These are phyloP conservation scores for Myriosclerotinia scirpicola DNA, from an alignment of 2,329 filamentous ascomycete genomes.

Conservation along the genomic window DNA sequence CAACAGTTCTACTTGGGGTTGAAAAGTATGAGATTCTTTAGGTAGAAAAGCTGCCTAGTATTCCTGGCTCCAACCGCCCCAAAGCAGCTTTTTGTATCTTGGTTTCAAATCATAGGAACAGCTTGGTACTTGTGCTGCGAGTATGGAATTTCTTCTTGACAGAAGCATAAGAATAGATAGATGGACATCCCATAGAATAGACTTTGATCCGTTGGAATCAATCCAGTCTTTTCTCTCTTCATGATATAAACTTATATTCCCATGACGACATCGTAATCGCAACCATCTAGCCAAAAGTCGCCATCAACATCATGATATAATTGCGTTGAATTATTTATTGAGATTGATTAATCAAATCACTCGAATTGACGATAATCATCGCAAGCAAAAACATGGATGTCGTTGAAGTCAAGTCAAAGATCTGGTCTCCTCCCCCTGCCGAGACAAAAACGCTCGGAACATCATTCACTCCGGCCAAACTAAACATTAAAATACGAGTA, in stretches of 20 bases:
- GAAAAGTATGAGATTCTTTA: background rate
- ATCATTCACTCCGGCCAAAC: conserved; percentile 3
- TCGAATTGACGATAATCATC: background rate
- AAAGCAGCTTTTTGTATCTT: background rate
- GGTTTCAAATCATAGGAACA: background rate
- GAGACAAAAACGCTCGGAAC: conserved; percentile 3
- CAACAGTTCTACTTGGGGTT: background rate
- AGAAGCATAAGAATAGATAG: background rate
- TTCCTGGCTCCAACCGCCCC: too few relatives aligned
- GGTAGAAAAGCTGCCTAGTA: too few relatives aligned
- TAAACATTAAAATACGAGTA: background rate
- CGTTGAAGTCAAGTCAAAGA: background rate
- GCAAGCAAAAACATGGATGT: background rate
- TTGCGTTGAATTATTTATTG: background rate
- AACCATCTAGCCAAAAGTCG: background rate
- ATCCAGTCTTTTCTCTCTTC: background rate
- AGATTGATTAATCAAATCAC: background rate
- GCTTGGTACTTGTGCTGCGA: background rate
- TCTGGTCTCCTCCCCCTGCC: background rate
- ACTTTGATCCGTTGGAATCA: background rate
- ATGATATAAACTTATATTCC: background rate
- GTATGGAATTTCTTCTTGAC: too few relatives aligned
- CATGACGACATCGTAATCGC: background rate
- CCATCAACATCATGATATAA: background rate
- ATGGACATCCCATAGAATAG: background rate